Evolutionary conservation across 148 eudicot species (phyloP), one percentile per base, ranked within the genome.

Genomic region (Silene latifolia): DNA sequence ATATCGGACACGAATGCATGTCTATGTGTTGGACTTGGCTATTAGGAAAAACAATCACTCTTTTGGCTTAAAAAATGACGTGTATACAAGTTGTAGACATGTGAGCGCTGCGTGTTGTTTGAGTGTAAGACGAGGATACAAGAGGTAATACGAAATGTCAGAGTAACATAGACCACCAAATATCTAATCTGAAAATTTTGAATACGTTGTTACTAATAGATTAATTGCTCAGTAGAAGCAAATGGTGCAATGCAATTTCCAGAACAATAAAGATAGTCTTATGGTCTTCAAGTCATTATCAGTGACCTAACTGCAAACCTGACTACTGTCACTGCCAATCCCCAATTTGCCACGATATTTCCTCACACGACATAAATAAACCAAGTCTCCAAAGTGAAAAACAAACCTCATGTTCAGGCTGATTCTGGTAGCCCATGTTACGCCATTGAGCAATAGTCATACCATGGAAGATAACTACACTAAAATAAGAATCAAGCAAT

Each of bases 391-490:
- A 47, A 25, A 48, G 46, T 46, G 35, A 71, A 15, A 18, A 42
- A 75, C 76, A 67, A 32, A 91, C 98, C 91, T 86, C 84, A 74
- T 94, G 93, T 67, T 94, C 93, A 59, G 96, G 86, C 78, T 89
- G 88, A 87, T 91, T 79, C 74, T 94, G 98, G 85, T 90, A 94
- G 23, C 97, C 98, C 92, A 84, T 80, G 78, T 89, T 94, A 74
- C 98, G 93, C 98, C 98, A 94, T 78, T 91, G 97, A 76, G 96
- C 97, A 72, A 91, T 81, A 23, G 96, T 91, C 90, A 90, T 87
- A 44, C 98, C 98, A 83, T 94, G 98, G 84, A 94, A 94, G 63
- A 94, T 85, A 71, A 94, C 98, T 32, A 94, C 88, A 81, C 97
- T 94, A 58, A 94, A 94, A 77, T 94, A 94, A 21, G 97, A 83